phyloP scores from a whole-genome alignment of 2,329 filamentous ascomycete species.

The Trichoderma sp. region DNA sequence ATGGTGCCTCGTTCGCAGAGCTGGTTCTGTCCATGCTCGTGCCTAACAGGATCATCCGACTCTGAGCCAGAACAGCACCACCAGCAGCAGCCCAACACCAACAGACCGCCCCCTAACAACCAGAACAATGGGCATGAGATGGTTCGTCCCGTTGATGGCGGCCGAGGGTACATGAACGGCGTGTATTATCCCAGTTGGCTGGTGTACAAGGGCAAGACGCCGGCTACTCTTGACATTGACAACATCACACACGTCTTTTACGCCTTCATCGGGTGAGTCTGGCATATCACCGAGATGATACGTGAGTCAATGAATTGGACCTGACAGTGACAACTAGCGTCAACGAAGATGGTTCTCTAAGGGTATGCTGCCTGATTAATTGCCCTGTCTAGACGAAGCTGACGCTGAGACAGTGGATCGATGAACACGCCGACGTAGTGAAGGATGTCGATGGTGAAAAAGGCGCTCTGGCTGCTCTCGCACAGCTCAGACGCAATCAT shows the following conservation, averaged over 20 bases:
- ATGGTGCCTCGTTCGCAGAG: slow-evolving; percentile 10
- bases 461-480: slow-evolving; percentile 63
- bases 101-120: not conserved
- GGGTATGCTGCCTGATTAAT: slow-evolving; percentile 43
- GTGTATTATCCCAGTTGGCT: slow-evolving; percentile 69
- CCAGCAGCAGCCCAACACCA: not conserved
- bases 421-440: slow-evolving; percentile 65
- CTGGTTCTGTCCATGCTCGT: slow-evolving; percentile 23
- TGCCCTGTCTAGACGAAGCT: not conserved
- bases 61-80: slow-evolving; percentile 16
- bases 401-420: slow-evolving; percentile 45
- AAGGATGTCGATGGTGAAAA: slow-evolving; percentile 61
- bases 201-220: slow-evolving; percentile 62
- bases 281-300: not conserved
- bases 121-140: not conserved
- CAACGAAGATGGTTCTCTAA: slow-evolving; percentile 40
- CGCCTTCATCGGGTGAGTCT: slow-evolving; percentile 57
- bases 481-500: slow-evolving; percentile 59
- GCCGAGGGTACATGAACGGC: slow-evolving; percentile 36
- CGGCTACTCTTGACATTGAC: slow-evolving; percentile 57
- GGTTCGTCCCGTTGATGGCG: not conserved
- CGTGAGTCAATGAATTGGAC: not conserved
- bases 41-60: slow-evolving; percentile 18
- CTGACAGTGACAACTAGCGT: slow-evolving; percentile 35
- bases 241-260: slow-evolving; percentile 67